A percentile compares a stretch with the other conserved stretches of the same genome.
Evolutionary conservation across 768 basidiomycete species (phyloP).

Genomic region (Xerocomellus intermedius): DNA sequence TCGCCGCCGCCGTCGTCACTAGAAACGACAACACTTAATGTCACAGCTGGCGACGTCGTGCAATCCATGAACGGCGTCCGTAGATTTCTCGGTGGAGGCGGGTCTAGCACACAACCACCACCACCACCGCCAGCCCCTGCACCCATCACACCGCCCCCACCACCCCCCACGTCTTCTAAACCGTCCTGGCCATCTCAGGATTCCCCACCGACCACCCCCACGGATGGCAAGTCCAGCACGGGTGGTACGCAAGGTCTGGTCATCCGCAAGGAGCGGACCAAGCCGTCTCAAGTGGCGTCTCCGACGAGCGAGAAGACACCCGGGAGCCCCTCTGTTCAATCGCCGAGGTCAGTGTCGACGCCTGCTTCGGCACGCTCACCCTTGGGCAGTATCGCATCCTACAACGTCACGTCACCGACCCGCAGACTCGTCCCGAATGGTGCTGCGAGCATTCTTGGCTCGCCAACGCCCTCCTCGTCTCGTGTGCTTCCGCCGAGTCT

Average conservation of each 20-base stretch:
- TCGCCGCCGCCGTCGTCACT: not conserved
- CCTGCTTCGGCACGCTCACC: constrained; percentile 21
- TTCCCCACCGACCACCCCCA: constrained; percentile 34
- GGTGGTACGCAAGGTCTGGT: constrained; percentile 35
- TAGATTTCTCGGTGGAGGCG: constrained; percentile 53
- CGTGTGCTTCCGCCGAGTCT: constrained; percentile 30
- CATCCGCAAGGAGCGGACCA: constrained; percentile 52
- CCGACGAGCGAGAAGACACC: constrained; percentile 23
- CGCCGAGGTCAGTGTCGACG: constrained; percentile 24
- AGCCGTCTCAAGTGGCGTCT: constrained; percentile 24
- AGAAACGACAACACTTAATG: constrained; percentile 22
- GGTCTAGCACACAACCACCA: constrained; percentile 34
- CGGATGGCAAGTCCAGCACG: constrained; percentile 16
- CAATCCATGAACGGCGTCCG: constrained; percentile 68
- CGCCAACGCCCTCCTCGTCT: constrained; percentile 44
- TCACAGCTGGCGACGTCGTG: constrained; percentile 16
- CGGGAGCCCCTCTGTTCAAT: constrained; percentile 27
- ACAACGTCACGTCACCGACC: constrained; percentile 23
- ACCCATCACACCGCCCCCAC: constrained; percentile 24
- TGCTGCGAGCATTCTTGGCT: constrained; percentile 14
- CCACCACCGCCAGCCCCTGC: constrained; percentile 17
- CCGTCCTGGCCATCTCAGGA: constrained; percentile 48
- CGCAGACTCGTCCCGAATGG: constrained; percentile 18
- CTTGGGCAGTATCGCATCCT: constrained; percentile 24
- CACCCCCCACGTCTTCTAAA: constrained; percentile 29